Evolutionary conservation across 257 asterid species (phyloP), one percentile per base, ranked within the genome.

Genomic region (Nicotiana undulata): DNA sequence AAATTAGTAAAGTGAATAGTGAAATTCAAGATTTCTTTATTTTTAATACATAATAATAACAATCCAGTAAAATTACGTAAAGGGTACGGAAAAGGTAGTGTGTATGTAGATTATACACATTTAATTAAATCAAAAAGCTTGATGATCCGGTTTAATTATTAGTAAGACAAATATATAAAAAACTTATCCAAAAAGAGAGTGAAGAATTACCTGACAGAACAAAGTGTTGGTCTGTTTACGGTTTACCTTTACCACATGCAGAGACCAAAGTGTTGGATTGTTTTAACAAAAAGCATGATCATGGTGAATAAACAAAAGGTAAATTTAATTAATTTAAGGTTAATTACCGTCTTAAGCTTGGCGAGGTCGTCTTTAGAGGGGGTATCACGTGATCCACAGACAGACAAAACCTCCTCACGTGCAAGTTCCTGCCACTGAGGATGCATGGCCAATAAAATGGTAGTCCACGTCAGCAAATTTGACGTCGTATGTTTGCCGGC

Each of bases 401-500:
- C 89, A 44, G 82, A 75, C 10, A 81, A 82, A 13, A 91, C 88
- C 89, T 93, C 92, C 0, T 82, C 89, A 5, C 97, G 83, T n/a
- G 92, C 91, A 51, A 81, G 80, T 0, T 90, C 91, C 80, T 93
- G 97, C 97, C 97, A 93, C 9, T 82, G 3, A 0, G 93, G 90
- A 79, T 93, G 90, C 63, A 79, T 85, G 15, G 97, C 97, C 2
- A 93, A 92, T 24, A 93, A 87, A 91, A 93, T 91, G 12, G 90
- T 81, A 16, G 97, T 91, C 97, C 97, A 93, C 0, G 97, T 93
- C 13, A 93, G 97, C 81, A 93, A 81, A 16, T 91, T 83, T 5
- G 97, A 91, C 2, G 97, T 91, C 24, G 97, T 93, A 2, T 93
- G 97, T 66, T 93, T 96, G 17, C 97, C 97, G 22, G 97, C 95